Conservation (phyloP, 202 grass and related monocot species). For the Panicum hallii region DNA sequence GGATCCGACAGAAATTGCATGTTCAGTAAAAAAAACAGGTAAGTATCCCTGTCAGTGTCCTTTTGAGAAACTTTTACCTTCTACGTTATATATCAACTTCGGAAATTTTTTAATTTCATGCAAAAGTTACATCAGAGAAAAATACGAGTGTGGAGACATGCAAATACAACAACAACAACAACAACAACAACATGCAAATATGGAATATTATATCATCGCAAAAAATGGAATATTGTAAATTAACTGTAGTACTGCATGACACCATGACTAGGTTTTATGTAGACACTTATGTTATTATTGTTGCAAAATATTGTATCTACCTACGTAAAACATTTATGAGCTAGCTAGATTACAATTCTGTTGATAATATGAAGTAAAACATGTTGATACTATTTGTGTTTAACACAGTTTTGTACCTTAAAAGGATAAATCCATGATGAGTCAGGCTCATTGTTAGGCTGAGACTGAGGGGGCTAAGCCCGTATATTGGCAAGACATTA, state of each 20-base stretch:
- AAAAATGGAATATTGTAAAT: neutral
- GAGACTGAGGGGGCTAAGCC: neutral
- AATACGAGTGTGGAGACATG: neutral
- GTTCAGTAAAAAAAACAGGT: constrained; percentile 24
- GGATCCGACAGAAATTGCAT: constrained; percentile 23
- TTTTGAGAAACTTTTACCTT: constrained; percentile 24
- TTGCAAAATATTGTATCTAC: neutral
- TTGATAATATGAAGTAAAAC: neutral
- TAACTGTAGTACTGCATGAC: neutral
- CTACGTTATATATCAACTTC: neutral
- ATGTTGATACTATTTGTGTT: neutral
- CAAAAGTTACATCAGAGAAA: neutral
- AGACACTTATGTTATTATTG: no score
- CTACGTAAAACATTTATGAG: neutral
- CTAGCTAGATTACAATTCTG: neutral
- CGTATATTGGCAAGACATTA: neutral
- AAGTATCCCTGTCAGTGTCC: constrained; percentile 28
- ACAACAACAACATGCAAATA: no score
- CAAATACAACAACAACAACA: no score
- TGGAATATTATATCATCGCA: no score
- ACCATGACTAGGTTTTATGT: neutral
- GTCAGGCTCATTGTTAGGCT: neutral
- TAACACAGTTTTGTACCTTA: neutral
- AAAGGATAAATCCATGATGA: neutral
- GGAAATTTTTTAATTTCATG: neutral